Evolutionary conservation across 371 early-diverging fungal genomes (phyloP).

Genomic region (Chytridium lagenaria): DNA sequence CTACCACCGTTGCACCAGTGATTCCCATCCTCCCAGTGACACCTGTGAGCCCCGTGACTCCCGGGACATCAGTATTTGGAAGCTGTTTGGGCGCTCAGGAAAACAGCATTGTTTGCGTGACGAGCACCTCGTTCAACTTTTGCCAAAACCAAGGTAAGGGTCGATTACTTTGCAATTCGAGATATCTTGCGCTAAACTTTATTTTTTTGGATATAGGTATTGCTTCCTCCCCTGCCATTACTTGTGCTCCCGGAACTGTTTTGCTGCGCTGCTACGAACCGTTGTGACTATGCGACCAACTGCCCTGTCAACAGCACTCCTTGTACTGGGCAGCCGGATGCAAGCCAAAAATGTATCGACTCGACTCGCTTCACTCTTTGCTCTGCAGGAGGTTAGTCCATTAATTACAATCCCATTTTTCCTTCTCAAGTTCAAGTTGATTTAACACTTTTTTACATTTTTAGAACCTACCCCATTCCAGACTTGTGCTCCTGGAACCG

Average conservation of each 20-base stretch:
- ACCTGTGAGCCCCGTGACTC: background rate
- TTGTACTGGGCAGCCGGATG: background rate
- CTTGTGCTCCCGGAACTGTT: slow-evolving; percentile 23
- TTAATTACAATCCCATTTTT: background rate
- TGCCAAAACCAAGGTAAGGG: slow-evolving; percentile 23
- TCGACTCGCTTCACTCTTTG: background rate
- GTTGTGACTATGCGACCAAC: slow-evolving; percentile 6
- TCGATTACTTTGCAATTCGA: slow-evolving; percentile 10
- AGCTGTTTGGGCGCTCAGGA: slow-evolving; percentile 1
- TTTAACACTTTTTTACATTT: too few relatives aligned
- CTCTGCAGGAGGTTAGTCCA: background rate
- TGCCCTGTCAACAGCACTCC: slow-evolving; percentile 8
- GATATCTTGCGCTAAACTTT: slow-evolving; percentile 30
- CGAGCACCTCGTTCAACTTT: slow-evolving; percentile 28
- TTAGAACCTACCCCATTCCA: background rate
- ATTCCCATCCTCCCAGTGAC: background rate
- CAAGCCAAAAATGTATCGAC: background rate
- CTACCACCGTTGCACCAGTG: background rate
- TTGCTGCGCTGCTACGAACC: slow-evolving; percentile 9
- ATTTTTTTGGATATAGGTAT: slow-evolving; percentile 4
- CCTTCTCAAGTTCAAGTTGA: background rate
- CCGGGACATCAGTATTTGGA: background rate
- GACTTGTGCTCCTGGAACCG: slow-evolving; percentile 10
- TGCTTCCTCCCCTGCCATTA: background rate
- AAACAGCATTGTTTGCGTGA: slow-evolving; percentile 31